Conservation (phyloP, 441 rosid genomes). For the Populus trichocarpa region DNA sequence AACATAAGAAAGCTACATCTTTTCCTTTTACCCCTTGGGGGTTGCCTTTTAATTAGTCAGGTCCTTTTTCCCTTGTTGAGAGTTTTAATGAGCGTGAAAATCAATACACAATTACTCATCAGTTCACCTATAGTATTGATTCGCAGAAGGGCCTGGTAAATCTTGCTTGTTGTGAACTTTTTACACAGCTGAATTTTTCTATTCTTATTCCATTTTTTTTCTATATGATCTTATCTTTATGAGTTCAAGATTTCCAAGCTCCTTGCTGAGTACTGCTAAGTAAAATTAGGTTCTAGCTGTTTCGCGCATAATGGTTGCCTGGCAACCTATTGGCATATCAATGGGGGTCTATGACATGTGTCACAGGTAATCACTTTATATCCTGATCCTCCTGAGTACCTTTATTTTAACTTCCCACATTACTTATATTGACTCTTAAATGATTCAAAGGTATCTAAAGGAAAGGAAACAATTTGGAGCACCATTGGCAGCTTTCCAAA, state of each 20-base stretch:
- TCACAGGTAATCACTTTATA: constrained; percentile 53
- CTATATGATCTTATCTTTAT: background rate
- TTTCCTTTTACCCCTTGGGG: too few relatives aligned
- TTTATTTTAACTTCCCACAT: background rate
- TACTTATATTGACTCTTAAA: constrained; percentile 8
- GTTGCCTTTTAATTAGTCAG: background rate
- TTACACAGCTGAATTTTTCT: background rate
- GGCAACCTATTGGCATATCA: constrained; percentile 94
- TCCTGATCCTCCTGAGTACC: background rate
- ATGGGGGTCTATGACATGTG: constrained; percentile 98
- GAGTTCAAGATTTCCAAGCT: constrained; percentile 1
- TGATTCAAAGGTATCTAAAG: constrained; percentile 56
- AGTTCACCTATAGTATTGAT: background rate
- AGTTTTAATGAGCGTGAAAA: background rate
- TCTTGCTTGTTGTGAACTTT: background rate
- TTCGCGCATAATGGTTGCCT: constrained; percentile 90
- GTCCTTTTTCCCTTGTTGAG: background rate
- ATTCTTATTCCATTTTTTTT: background rate
- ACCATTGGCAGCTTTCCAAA: constrained; percentile 87
- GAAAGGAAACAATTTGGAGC: constrained; percentile 99
- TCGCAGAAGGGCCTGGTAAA: background rate
- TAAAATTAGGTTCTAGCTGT: constrained; percentile 75
- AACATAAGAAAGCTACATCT: too few relatives aligned
- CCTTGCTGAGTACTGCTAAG: constrained; percentile 1
- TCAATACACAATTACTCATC: background rate